These are phyloP conservation scores for Citrus reticulata DNA, from an alignment of 345 rosid species.

Conservation along the genomic window DNA sequence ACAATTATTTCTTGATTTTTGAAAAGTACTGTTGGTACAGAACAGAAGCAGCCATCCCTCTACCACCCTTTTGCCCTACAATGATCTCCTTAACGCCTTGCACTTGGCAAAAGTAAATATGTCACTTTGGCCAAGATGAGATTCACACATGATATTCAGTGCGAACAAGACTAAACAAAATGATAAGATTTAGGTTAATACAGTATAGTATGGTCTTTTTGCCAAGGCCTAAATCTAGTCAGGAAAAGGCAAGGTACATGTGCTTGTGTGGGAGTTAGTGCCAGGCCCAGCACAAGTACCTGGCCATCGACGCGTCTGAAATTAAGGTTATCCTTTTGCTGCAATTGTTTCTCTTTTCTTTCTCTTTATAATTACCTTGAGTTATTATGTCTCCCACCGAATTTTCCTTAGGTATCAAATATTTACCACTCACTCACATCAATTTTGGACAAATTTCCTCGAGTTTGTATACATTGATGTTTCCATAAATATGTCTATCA, in stretches of 20 bases:
- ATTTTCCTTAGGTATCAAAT: neutral
- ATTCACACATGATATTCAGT: neutral
- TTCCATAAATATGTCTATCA: neutral
- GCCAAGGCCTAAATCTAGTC: neutral
- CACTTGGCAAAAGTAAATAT: neutral
- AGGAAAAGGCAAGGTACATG: neutral
- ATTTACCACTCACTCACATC: neutral
- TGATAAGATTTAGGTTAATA: neutral
- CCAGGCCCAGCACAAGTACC: neutral
- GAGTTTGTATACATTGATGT: neutral
- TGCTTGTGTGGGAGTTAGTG: neutral
- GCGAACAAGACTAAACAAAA: neutral
- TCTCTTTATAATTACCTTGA: neutral
- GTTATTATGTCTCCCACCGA: neutral
- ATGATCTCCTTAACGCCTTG: neutral
- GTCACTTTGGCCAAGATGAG: neutral
- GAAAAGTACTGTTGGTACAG: neutral
- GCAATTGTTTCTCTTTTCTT: neutral
- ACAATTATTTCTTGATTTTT: neutral
- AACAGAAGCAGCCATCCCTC: neutral
- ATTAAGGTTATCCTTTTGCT: neutral
- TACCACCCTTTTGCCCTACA: neutral
- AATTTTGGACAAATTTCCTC: neutral
- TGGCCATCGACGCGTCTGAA: neutral
- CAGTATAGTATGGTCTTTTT: neutral